A percentile compares a stretch with the other conserved stretches of the same genome.
Evolutionary conservation across 352 stramenopile genomes (phyloP).

Genomic region (Pythium phragmiticola): DNA sequence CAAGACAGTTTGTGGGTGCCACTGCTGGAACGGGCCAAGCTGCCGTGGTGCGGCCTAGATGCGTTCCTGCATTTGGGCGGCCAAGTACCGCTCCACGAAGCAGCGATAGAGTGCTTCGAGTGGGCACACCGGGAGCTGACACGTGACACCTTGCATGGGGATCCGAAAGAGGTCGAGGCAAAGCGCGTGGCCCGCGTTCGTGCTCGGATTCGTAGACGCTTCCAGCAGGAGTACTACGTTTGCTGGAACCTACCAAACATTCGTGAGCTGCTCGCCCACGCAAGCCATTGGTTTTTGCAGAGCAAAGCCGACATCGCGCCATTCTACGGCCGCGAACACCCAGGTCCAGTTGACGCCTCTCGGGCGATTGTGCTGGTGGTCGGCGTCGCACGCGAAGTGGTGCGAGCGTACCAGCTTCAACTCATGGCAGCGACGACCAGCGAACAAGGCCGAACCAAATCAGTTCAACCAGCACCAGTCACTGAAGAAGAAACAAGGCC

Average conservation of each 20-base stretch:
- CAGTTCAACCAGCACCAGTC: background rate
- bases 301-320: constrained; percentile 59
- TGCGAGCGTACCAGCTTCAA: constrained; percentile 54
- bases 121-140: constrained; percentile 47
- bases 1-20: constrained; percentile 59
- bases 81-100: constrained; percentile 74
- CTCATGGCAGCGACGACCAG: constrained; percentile 29
- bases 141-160: constrained; percentile 11
- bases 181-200: constrained; percentile 18
- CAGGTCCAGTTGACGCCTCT: constrained; percentile 16
- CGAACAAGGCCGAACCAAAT: background rate
- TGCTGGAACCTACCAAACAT: constrained; percentile 68
- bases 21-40: constrained; percentile 42
- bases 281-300: constrained; percentile 69
- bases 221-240: constrained; percentile 71
- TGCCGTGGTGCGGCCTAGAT: constrained; percentile 71
- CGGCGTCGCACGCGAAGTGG: constrained; percentile 46
- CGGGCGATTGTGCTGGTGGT: constrained; percentile 40
- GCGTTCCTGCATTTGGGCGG: constrained; percentile 70
- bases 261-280: constrained; percentile 52
- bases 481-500: background rate
- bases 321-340: constrained; percentile 48
- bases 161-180: constrained; percentile 2
- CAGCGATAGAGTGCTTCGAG: constrained; percentile 55
- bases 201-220: constrained; percentile 47